These are phyloP conservation scores for Aspergillus wentii DNA, from an alignment of 495 filamentous ascomycete genomes.

Conservation along the genomic window DNA sequence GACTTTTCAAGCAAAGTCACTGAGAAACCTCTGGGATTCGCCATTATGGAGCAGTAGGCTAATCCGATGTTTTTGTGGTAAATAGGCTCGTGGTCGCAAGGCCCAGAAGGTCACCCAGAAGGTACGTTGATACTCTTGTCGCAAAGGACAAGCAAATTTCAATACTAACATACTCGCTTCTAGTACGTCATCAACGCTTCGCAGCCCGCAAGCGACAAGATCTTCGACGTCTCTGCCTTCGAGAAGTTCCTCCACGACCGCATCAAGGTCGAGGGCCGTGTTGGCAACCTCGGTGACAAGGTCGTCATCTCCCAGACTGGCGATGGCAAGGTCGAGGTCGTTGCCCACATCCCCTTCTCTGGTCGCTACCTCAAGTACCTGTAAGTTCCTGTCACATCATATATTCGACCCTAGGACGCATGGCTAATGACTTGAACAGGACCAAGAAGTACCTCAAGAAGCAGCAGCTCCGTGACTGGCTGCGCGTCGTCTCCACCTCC, in stretches of 20 bases:
- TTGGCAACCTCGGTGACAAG: conserved; percentile 93
- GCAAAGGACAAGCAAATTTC: too few species aligned
- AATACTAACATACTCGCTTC: conserved; percentile 2
- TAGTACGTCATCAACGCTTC: conserved; percentile 98
- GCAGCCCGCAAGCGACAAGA: conserved; percentile 97
- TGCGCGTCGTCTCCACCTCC: conserved; percentile 94
- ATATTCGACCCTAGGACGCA: background rate
- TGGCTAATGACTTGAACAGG: conserved; percentile 41
- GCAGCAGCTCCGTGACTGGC: conserved; percentile 99
- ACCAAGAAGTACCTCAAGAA: conserved; percentile 99
- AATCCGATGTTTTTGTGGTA: conserved; percentile 37
- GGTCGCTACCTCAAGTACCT: conserved; percentile 99
- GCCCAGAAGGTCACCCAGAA: conserved; percentile 67
- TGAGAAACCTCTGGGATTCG: conserved; percentile 20
- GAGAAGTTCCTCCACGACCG: conserved; percentile 99
- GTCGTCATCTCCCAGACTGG: conserved; percentile 84
- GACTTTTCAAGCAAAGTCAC: too few species aligned
- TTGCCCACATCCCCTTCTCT: conserved; percentile 95
- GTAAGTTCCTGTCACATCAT: conserved; percentile 47
- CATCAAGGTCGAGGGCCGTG: conserved; percentile 98
- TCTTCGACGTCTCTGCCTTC: conserved; percentile 98
- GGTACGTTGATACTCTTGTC: conserved; percentile 32
- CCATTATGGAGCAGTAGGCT: conserved; percentile 90
- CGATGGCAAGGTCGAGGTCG: conserved; percentile 96
- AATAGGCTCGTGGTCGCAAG: conserved; percentile 53